These are phyloP conservation scores for Ochromonas danica DNA, from an alignment of 108 stramenopile species.

Conservation along the genomic window DNA sequence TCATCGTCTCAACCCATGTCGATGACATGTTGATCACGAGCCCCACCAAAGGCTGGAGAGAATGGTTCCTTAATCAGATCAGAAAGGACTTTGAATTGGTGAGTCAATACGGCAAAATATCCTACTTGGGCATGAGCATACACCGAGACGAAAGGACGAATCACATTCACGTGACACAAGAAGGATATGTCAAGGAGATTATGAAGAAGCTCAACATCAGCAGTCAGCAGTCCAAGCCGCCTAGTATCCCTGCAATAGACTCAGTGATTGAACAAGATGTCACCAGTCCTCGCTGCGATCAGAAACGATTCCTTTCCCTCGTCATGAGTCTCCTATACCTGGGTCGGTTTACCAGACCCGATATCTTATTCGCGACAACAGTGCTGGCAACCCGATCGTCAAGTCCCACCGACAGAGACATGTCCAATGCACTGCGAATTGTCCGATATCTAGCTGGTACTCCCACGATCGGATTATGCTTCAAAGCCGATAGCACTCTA, in stretches of 20 bases:
- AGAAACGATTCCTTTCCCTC: neutral
- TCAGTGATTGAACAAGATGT: no score
- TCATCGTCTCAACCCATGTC: neutral
- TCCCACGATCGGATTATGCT: neutral
- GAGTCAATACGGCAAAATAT: neutral
- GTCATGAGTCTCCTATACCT: neutral
- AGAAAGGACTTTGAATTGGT: neutral
- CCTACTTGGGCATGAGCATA: neutral
- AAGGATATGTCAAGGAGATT: neutral
- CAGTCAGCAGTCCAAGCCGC: no score
- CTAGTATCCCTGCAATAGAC: no score
- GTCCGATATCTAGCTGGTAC: neutral
- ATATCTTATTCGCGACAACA: neutral
- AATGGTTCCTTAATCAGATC: neutral
- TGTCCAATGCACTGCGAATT: neutral
- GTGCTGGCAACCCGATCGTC: neutral
- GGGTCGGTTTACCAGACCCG: conserved; percentile 2
- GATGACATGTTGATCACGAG: neutral
- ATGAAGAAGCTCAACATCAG: no score
- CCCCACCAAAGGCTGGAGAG: neutral
- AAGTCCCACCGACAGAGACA: neutral
- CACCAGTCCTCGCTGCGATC: no score
- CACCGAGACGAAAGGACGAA: neutral
- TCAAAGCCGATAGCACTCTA: neutral
- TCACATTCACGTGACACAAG: neutral